These are phyloP conservation scores for Phytophthora melonis DNA, from an alignment of 352 stramenopile species.

Conservation along the genomic window DNA sequence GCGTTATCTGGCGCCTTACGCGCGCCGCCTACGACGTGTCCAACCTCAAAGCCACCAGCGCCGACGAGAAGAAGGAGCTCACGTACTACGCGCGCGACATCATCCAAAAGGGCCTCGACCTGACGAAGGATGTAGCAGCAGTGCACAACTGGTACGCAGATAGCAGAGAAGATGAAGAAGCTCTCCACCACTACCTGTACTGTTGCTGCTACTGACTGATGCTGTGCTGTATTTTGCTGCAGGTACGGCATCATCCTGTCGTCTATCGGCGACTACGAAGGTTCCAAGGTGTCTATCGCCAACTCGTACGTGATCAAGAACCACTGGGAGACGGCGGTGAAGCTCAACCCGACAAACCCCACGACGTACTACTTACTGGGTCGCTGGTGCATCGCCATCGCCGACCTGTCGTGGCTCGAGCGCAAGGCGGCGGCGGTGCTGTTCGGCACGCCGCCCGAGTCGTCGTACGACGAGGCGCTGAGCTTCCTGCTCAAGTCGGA, in stretches of 20 bases:
- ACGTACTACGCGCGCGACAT: slow-evolving; percentile 75
- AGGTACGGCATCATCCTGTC: slow-evolving; percentile 87
- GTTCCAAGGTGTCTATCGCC: slow-evolving; percentile 84
- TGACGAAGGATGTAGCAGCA: slow-evolving; percentile 64
- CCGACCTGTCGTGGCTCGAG: slow-evolving; percentile 88
- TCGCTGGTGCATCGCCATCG: slow-evolving; percentile 86
- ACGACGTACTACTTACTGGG: slow-evolving; percentile 85
- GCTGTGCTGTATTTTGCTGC: slow-evolving; percentile 2
- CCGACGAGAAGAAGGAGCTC: slow-evolving; percentile 79
- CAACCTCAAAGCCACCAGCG: slow-evolving; percentile 56
- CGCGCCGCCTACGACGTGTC: slow-evolving; percentile 75
- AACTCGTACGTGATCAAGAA: slow-evolving; percentile 87
- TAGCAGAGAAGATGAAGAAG: background rate
- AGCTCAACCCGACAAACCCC: slow-evolving; percentile 77
- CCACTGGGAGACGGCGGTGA: slow-evolving; percentile 81
- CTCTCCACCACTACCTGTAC: background rate
- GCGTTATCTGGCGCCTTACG: slow-evolving; percentile 72
- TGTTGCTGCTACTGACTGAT: background rate
- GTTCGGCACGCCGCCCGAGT: slow-evolving; percentile 82
- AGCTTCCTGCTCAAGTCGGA: slow-evolving; percentile 82
- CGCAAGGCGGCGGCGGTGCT: slow-evolving; percentile 84
- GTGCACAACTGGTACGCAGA: slow-evolving; percentile 82
- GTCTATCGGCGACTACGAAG: slow-evolving; percentile 87
- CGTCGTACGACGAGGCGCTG: slow-evolving; percentile 86
- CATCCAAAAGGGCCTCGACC: slow-evolving; percentile 61